A percentile compares a stretch with the other conserved stretches of the same genome.
phyloP scores from a whole-genome alignment of 2,329 filamentous ascomycete species.

The Aspergillus calidoustus region DNA sequence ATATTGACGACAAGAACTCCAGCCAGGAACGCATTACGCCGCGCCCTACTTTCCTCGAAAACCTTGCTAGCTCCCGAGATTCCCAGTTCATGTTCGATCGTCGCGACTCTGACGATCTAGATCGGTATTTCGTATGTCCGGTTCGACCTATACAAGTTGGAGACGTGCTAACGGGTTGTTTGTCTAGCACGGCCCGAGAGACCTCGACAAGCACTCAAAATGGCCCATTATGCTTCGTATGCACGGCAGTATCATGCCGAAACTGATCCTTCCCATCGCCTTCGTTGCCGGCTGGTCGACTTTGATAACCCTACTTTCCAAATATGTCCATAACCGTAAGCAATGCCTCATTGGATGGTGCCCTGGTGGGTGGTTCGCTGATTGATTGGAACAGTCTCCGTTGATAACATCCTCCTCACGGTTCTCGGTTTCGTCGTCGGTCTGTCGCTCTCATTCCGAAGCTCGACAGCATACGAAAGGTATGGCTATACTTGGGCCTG shows the following conservation, averaged over 20 bases:
- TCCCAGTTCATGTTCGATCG: constrained; percentile 36
- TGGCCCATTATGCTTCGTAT: constrained; percentile 76
- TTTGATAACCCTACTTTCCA: constrained; percentile 62
- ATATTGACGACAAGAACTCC: constrained; percentile 31
- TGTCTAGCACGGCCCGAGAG: constrained; percentile 57
- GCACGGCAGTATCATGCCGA: constrained; percentile 75
- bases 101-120: constrained; percentile 52
- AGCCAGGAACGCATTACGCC: constrained; percentile 31
- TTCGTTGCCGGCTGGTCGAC: constrained; percentile 70
- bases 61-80: constrained; percentile 38
- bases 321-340: constrained; percentile 49
- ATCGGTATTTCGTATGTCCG: constrained; percentile 63
- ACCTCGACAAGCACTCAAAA: constrained; percentile 75
- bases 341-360: constrained; percentile 10
- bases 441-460: constrained; percentile 77
- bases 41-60: constrained; percentile 39
- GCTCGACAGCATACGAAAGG: constrained; percentile 76
- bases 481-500: constrained; percentile 24
- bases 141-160: not conserved
- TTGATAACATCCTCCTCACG: constrained; percentile 72
- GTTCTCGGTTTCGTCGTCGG: constrained; percentile 82
- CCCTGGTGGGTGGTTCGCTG: constrained; percentile 11
- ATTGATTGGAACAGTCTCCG: constrained; percentile 30
- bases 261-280: constrained; percentile 71
- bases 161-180: not conserved